These are phyloP conservation scores for Aspergillus tamarii DNA, from an alignment of 2,329 filamentous ascomycete species.

Conservation along the genomic window DNA sequence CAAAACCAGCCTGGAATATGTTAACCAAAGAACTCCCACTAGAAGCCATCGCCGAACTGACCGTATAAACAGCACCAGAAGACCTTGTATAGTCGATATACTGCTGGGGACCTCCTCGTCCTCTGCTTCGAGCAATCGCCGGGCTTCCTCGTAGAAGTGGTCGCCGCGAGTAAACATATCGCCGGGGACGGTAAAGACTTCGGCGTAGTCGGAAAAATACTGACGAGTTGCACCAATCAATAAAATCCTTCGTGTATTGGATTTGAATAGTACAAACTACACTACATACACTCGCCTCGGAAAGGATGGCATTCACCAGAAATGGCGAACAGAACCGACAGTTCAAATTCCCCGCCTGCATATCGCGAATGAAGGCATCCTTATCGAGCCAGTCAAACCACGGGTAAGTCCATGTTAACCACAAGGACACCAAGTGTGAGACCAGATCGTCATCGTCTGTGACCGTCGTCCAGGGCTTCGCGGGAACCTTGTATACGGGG, in stretches of 20 bases:
- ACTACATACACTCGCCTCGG: slow-evolving; percentile 36
- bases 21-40: not conserved
- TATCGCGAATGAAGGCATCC: slow-evolving; percentile 33
- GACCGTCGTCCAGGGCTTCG: slow-evolving; percentile 38
- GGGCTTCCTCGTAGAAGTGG: slow-evolving; percentile 37
- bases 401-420: slow-evolving; percentile 37
- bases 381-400: slow-evolving; percentile 35
- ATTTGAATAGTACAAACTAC: not conserved
- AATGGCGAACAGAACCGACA: slow-evolving; percentile 37
- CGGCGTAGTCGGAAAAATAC: slow-evolving; percentile 31
- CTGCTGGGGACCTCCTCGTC: slow-evolving; percentile 26
- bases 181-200: slow-evolving; percentile 29
- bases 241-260: not conserved
- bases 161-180: slow-evolving; percentile 28
- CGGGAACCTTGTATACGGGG: slow-evolving; percentile 30
- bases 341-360: slow-evolving; percentile 29
- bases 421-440: slow-evolving; percentile 37
- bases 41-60: slow-evolving; percentile 13
- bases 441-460: slow-evolving; percentile 37
- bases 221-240: slow-evolving; percentile 11
- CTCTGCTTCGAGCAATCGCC: slow-evolving; percentile 29
- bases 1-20: slow-evolving; percentile 22
- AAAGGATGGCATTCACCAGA: slow-evolving; percentile 39
- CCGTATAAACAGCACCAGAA: slow-evolving; percentile 29
- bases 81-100: slow-evolving; percentile 31